Evolutionary conservation across 2,329 filamentous ascomycete genomes (phyloP).

Genomic region (Beauveria asiatica): DNA sequence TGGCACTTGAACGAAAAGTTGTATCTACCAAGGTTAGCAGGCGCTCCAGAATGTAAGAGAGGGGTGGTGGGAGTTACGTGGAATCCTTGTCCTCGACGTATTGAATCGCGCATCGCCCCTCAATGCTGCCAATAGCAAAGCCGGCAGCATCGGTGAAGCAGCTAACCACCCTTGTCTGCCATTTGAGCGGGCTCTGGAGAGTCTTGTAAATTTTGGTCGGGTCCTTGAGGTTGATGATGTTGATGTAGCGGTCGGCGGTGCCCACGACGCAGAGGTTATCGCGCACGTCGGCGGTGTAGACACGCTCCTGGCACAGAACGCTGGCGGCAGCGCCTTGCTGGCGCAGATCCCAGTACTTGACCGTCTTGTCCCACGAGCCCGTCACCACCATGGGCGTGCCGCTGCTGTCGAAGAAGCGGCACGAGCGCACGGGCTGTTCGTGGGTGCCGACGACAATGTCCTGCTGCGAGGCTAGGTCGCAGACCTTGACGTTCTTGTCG

Average conservation of each 20-base stretch:
- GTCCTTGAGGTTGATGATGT: constrained; percentile 83
- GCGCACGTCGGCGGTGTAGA: constrained; percentile 88
- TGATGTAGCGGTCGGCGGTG: constrained; percentile 92
- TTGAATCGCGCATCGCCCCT: constrained; percentile 94
- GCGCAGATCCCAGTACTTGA: constrained; percentile 84
- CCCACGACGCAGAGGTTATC: constrained; percentile 84
- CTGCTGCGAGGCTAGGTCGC: constrained; percentile 65
- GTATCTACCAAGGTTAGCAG: constrained; percentile 39
- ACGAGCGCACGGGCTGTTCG: constrained; percentile 71
- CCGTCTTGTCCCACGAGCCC: constrained; percentile 83
- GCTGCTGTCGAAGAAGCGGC: constrained; percentile 66
- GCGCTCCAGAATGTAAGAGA: background rate
- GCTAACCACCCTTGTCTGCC: constrained; percentile 91
- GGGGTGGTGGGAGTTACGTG: constrained; percentile 20
- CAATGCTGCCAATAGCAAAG: constrained; percentile 92
- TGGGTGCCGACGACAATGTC: constrained; percentile 72
- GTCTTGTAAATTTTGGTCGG: constrained; percentile 93
- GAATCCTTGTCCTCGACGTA: constrained; percentile 96
- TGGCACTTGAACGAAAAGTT: constrained; percentile 99
- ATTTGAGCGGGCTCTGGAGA: constrained; percentile 91
- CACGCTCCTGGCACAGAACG: constrained; percentile 62
- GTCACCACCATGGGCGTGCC: constrained; percentile 78
- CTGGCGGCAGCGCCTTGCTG: constrained; percentile 55
- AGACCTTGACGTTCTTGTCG: constrained; percentile 82
- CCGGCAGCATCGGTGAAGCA: constrained; percentile 89